phyloP scores from a whole-genome alignment of 2,329 filamentous ascomycete genomes.

The Fusarium sp. region DNA sequence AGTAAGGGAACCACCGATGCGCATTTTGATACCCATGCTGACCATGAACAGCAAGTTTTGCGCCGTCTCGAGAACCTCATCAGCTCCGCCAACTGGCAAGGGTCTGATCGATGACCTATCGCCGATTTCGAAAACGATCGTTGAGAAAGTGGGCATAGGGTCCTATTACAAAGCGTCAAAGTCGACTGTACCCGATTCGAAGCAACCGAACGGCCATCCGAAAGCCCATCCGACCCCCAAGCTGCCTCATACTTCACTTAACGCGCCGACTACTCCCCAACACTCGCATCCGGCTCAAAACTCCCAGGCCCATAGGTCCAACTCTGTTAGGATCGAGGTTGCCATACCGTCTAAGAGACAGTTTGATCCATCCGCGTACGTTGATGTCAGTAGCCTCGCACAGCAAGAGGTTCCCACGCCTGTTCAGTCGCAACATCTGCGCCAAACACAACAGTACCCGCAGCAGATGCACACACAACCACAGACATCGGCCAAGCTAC shows the following conservation, averaged over 20 bases:
- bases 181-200: slow-evolving; percentile 45
- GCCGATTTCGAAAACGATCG: slow-evolving; percentile 60
- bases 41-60: slow-evolving; percentile 65
- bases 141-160: slow-evolving; percentile 56
- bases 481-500: slow-evolving; percentile 13
- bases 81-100: slow-evolving; percentile 38
- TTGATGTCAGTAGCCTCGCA: slow-evolving; percentile 46
- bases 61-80: slow-evolving; percentile 42
- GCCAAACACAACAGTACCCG: slow-evolving; percentile 9
- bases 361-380: slow-evolving; percentile 54
- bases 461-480: slow-evolving; percentile 20
- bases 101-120: slow-evolving; percentile 59
- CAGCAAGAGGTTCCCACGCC: slow-evolving; percentile 37
- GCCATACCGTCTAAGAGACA: slow-evolving; percentile 59
- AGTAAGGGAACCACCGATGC: slow-evolving; percentile 59
- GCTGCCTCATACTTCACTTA: slow-evolving; percentile 34
- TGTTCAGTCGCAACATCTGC: slow-evolving; percentile 21
- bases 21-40: slow-evolving; percentile 31
- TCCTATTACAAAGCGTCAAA: slow-evolving; percentile 56
- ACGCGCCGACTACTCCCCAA: slow-evolving; percentile 34
- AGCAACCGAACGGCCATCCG: slow-evolving; percentile 53
- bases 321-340: slow-evolving; percentile 60
- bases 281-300: slow-evolving; percentile 33
- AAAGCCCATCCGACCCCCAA: slow-evolving; percentile 36
- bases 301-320: slow-evolving; percentile 50